A percentile compares a stretch with the other conserved stretches of the same genome.
Conservation (phyloP, 73 alveolate genomes). For the Paramecium pentaurelia region DNA sequence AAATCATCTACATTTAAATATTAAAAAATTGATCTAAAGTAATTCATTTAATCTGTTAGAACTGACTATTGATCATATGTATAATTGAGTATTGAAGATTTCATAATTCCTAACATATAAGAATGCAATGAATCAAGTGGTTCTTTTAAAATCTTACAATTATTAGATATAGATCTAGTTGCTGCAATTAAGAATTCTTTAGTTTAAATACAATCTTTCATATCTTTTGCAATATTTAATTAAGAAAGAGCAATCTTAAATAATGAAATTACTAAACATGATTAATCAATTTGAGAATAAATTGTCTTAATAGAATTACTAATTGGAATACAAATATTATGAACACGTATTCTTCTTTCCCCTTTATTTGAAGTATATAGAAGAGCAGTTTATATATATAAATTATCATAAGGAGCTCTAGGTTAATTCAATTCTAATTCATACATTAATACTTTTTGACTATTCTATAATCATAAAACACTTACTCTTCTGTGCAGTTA, state of each 20-base stretch:
- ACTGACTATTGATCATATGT: background rate
- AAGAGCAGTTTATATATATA: conserved; percentile 87
- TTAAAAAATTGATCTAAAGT: background rate
- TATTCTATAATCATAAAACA: background rate
- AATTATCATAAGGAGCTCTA: conserved; percentile 64
- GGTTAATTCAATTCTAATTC: conserved; percentile 54
- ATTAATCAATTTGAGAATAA: conserved; percentile 11
- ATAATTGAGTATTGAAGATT: background rate
- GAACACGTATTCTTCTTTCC: conserved; percentile 90
- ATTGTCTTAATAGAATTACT: conserved; percentile 15
- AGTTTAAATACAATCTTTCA: background rate
- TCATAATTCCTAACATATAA: conserved; percentile 29
- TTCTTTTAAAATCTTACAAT: background rate
- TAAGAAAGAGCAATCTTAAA: background rate
- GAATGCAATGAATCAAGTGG: background rate
- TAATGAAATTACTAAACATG: background rate
- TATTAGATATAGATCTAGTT: background rate
- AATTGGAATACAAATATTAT: conserved; percentile 66
- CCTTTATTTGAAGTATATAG: conserved; percentile 92
- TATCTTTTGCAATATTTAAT: background rate
- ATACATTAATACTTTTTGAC: conserved; percentile 33
- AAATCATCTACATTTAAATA: conserved; percentile 53
- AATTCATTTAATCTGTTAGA: conserved; percentile 21
- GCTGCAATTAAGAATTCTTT: background rate
- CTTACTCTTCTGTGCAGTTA: conserved; percentile 27